Evolutionary conservation across 148 eudicot species (phyloP).

Genomic region (Diospyros lotus): DNA sequence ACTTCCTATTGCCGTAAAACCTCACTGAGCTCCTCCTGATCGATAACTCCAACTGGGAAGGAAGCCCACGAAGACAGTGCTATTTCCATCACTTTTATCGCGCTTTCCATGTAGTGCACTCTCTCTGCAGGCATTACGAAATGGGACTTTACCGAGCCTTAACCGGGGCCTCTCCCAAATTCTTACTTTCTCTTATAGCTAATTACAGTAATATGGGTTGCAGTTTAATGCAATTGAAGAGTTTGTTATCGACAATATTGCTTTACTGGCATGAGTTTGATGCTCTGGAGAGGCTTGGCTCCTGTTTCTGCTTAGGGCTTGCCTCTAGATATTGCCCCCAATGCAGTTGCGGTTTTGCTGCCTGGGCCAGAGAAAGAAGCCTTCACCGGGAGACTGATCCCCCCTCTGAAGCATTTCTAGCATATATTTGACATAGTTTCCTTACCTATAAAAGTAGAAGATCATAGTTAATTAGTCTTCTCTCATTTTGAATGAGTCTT

Average conservation of each 20-base stretch:
- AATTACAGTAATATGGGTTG: background rate
- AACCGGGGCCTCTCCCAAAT: constrained; percentile 57
- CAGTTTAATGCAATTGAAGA: background rate
- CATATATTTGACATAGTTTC: constrained; percentile 26
- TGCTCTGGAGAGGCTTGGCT: constrained; percentile 45
- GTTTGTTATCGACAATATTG: constrained; percentile 30
- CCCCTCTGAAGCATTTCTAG: constrained; percentile 46
- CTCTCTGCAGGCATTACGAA: constrained; percentile 25
- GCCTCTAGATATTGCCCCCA: constrained; percentile 29
- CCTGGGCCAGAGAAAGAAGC: constrained; percentile 21
- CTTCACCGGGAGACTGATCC: constrained; percentile 33
- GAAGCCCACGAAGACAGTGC: constrained; percentile 26
- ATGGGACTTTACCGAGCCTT: constrained; percentile 12
- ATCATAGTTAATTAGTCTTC: background rate
- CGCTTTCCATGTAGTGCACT: constrained; percentile 32
- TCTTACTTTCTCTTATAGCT: constrained; percentile 51
- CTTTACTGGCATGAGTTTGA: constrained; percentile 65
- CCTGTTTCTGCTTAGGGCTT: constrained; percentile 39
- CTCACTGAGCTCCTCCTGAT: constrained; percentile 30
- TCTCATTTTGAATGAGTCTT: background rate
- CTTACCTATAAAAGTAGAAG: constrained; percentile 25
- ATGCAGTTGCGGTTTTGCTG: constrained; percentile 20
- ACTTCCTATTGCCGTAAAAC: constrained; percentile 9
- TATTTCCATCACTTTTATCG: constrained; percentile 45
- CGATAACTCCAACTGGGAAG: constrained; percentile 15